Base-by-base conservation (phyloP, 306 rosid genomes). In the Cucumis cinereus region DNA sequence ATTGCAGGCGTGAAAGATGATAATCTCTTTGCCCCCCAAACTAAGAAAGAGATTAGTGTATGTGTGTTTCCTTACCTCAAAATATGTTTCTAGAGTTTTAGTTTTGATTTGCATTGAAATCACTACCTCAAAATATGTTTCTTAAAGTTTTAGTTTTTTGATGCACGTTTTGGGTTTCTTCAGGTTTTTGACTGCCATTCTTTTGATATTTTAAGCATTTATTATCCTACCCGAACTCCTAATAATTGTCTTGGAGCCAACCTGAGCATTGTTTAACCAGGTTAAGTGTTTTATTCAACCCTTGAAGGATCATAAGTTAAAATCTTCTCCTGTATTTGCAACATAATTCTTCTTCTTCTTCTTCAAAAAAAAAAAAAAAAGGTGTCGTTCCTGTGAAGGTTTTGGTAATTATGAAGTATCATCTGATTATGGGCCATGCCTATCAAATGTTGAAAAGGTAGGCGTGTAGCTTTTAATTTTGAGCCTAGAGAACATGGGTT, bases 11-110 rank as follows among this genome's bases (percentile, higher is more conserved):
- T 94, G 75, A 92, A 89, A 86, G 99, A 92, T 79, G 95, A 92
- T 77, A 92, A 94, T 58, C 78, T 89, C 60, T 94, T 94, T 90
- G 97, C 98, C 60, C 97, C 98, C 17, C 98, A 75, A 47, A 94
- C 99, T 80, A 94, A 94, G 85, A 94, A 94, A 86, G 99, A 94
- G 87, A 94, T 94, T 89, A 94, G 99, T 80, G 97, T 94, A 92
- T 75, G 98, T 80, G 78, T 54, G 82, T 76, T 69, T 68, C 74
- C 75, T 45, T 14, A 47, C 24, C 53, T 30, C 23, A 43, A 24
- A 50, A 24, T 16, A 49, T 8, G 5, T 49, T 47, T 19, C 49
- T 64, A 10, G 17, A n/a, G 10, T 70, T 64, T 38, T n/a, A 66
- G 33, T 66, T 38, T 66, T 10, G 72, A 40, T 66, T 22, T n/a